Evolutionary conservation across 257 asterid genomes (phyloP), one percentile per base, ranked within the genome.

Genomic region (Nicotiana noctiflora): DNA sequence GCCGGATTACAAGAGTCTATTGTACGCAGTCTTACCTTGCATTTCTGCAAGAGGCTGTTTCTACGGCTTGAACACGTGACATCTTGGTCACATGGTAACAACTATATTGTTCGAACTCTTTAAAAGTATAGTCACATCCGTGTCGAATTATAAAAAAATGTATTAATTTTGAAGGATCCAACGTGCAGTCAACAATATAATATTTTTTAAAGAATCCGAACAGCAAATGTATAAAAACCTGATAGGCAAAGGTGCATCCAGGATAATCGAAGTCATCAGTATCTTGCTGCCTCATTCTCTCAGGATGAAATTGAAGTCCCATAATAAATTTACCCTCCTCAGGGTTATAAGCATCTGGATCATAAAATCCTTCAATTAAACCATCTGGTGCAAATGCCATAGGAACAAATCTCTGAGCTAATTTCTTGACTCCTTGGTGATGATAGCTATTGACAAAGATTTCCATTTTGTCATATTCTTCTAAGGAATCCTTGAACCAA

Each of bases 281-380:
- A 74, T 94, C 89, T 0, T 72, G 77, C 3, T 76, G 85, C 85
- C 97, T 88, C 98, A 94, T 92, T 81, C 98, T 72, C 74, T 94
- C 97, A 0, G 97, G 98, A 85, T 94, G 98, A 84, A 94, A 94
- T 82, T 94, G 98, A 31, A 94, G 91, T 56, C 98, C 98, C 97
- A 94, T 89, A 25, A 92, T 92, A 59, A 94, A 94, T 83, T 94
- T 88, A 9, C 97, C 98, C 78, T 92, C 95, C 0, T 87, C 91
- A 4, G 97, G 98, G 66, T 87, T 89, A 90, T 91, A 94, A 1
- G 90, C 89, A 81, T 90, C 95, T 4, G 93, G 94, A 81, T 94
- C 98, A 53, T 94, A 94, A 66, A 92, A 94, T 3, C 92, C 98
- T 84, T 94, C 97, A 49, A 94, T 85, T 84, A 94, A 82, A 31